Base-by-base conservation (phyloP, 768 basidiomycete species). In the Trametes coccinea region DNA sequence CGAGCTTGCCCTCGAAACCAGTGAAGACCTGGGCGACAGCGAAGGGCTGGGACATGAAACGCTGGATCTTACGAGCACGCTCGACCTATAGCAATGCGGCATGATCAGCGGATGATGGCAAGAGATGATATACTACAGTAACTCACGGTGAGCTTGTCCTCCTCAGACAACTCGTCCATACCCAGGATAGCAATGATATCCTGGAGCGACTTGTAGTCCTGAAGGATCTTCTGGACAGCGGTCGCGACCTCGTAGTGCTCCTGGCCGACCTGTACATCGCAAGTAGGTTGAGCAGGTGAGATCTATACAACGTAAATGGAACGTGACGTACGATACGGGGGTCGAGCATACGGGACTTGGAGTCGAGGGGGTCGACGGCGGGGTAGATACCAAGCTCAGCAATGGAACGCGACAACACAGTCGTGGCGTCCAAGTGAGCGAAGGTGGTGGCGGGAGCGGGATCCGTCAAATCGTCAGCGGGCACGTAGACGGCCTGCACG, bases 21-120 rank as follows among this genome's bases (percentile, higher is more conserved):
- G 96, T 98, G 87, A 98, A 98, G 78, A 97, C 95, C 82, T 98
- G 94, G 60, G 95, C 97, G 76, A 98, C 96, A 76, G 93, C 92
- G 94, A 99, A 99, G 66, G 97, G 97, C 81, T 99, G 95, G 69
- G 95, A 98, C 97, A 99, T 98, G 92, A 98, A 98, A 82, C 94
- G 91, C 76, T 93, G 94, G 73, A 98, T 95, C 83, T 97, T 97
- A 77, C 95, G 93, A 65, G 94, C 95, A 78, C 95, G 94, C 81
- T 95, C 92, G 80, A 97, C 95, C 89, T 90, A 60, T 8, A 50
- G 69, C 4, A 43, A n/a, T 8, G 3, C 4, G 9, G n/a, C 47
- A 46, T 41, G 7, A 8, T 39, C 13, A 39, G 39, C 39, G 8
- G 13, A 22, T 22, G 22, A 22, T 31, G 7, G 53, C 34, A 11